Percentiles rank a stretch among this genome's conserved stretches.
These are phyloP conservation scores for Phytophthora aleatoria DNA, from an alignment of 352 stramenopile species.

Conservation along the genomic window DNA sequence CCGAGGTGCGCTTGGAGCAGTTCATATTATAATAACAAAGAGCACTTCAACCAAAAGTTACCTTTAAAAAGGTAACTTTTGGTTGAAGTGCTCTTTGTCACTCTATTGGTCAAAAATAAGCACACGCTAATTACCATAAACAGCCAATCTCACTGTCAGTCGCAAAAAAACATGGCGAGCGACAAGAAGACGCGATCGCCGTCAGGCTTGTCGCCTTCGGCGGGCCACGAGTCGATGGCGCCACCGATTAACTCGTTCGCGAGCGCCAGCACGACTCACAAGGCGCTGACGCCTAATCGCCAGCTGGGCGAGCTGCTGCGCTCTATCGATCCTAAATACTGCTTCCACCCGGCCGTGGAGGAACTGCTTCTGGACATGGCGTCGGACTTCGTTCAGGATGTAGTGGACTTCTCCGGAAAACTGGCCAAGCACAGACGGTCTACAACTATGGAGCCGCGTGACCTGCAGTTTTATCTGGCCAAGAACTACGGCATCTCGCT, in stretches of 20 bases:
- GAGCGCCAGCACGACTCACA: slow-evolving; percentile 46
- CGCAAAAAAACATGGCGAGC: slow-evolving; percentile 31
- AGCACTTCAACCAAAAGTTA: too few relatives aligned
- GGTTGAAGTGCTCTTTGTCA: background rate
- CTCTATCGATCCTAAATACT: slow-evolving; percentile 73
- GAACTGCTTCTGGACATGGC: slow-evolving; percentile 86
- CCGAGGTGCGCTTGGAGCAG: too few relatives aligned
- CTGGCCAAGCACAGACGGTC: slow-evolving; percentile 82
- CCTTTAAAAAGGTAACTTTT: background rate
- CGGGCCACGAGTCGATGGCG: slow-evolving; percentile 31
- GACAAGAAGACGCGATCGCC: slow-evolving; percentile 31
- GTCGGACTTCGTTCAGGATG: slow-evolving; percentile 77
- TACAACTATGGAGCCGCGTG: slow-evolving; percentile 67
- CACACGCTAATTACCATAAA: background rate
- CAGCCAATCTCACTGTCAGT: slow-evolving; percentile 2
- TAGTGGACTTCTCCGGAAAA: slow-evolving; percentile 66
- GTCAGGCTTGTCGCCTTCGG: slow-evolving; percentile 8
- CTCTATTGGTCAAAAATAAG: slow-evolving; percentile 1
- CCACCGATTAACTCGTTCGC: slow-evolving; percentile 47
- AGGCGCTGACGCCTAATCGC: slow-evolving; percentile 71
- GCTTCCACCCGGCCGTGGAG: slow-evolving; percentile 79
- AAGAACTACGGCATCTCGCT: slow-evolving; percentile 90
- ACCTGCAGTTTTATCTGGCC: slow-evolving; percentile 81
- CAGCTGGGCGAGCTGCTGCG: slow-evolving; percentile 70
- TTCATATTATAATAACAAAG: too few relatives aligned